These are phyloP conservation scores for Sequoia sempervirens DNA, from an alignment of 75 land plant species.

Conservation along the genomic window DNA sequence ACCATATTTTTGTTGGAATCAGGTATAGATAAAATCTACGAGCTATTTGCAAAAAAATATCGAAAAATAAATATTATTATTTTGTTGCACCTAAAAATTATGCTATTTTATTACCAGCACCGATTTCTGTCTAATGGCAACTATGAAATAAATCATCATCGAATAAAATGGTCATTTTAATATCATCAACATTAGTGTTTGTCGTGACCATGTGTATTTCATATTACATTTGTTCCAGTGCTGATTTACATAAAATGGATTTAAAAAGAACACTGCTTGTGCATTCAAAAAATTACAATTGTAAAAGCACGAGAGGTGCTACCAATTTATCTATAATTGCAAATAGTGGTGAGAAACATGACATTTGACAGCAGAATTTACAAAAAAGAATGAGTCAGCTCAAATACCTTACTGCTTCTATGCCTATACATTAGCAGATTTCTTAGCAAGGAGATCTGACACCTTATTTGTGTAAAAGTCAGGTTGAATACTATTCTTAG, in stretches of 20 bases:
- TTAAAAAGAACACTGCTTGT: too few species aligned
- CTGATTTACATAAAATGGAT: too few species aligned
- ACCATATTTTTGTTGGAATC: background rate
- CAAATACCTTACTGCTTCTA: background rate
- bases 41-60: background rate
- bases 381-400: background rate
- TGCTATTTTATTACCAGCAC: background rate
- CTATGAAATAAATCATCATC: background rate
- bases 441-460: slow-evolving; percentile 80
- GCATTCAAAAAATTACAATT: background rate
- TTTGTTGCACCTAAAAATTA: background rate
- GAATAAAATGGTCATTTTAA: too few species aligned
- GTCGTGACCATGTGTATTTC: too few species aligned
- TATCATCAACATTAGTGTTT: too few species aligned
- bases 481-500: slow-evolving; percentile 83
- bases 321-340: background rate
- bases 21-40: background rate
- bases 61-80: background rate
- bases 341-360: background rate
- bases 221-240: too few species aligned
- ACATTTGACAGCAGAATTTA: background rate
- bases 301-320: background rate
- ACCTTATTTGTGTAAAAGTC: slow-evolving; percentile 90
- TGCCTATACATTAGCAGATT: slow-evolving; percentile 49
- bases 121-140: background rate